phyloP scores from a whole-genome alignment of 148 eudicot genomes.

The Dianthus caryophyllus region DNA sequence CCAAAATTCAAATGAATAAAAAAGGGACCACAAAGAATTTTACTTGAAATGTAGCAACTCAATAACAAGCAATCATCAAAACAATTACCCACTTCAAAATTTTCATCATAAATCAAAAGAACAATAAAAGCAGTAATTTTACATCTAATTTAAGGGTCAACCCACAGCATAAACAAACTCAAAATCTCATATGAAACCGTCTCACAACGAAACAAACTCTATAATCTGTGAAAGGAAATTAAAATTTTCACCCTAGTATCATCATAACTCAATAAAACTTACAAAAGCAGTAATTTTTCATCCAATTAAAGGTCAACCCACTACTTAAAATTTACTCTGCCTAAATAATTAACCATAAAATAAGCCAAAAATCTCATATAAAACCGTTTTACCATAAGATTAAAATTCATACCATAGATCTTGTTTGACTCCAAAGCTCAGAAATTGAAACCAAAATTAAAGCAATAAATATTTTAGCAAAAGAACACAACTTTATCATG shows the following conservation, averaged over 20 bases:
- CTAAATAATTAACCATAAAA: no score
- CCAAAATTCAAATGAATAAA: constrained; percentile 1
- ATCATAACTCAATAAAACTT: no score
- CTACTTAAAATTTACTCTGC: constrained; percentile 2
- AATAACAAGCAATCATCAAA: background rate
- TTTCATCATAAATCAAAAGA: constrained; percentile 4
- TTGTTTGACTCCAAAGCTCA: background rate
- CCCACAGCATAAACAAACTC: no score
- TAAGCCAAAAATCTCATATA: constrained; percentile 7
- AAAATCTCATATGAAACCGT: no score
- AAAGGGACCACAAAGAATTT: background rate
- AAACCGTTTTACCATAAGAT: background rate
- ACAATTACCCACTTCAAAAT: background rate
- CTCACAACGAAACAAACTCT: no score
- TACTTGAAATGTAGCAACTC: constrained; percentile 13
- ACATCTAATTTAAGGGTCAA: no score
- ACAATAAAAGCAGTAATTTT: background rate
- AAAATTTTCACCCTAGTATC: no score
- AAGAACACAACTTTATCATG: constrained; percentile 6
- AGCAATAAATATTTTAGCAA: constrained; percentile 8
- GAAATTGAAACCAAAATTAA: constrained; percentile 13
- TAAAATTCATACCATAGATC: constrained; percentile 24
- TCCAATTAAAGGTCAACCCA: constrained; percentile 26
- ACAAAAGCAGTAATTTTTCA: no score
- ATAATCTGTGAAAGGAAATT: no score